Evolutionary conservation across 2,329 filamentous ascomycete genomes (phyloP).

Genomic region (Colletotrichum eleusines): DNA sequence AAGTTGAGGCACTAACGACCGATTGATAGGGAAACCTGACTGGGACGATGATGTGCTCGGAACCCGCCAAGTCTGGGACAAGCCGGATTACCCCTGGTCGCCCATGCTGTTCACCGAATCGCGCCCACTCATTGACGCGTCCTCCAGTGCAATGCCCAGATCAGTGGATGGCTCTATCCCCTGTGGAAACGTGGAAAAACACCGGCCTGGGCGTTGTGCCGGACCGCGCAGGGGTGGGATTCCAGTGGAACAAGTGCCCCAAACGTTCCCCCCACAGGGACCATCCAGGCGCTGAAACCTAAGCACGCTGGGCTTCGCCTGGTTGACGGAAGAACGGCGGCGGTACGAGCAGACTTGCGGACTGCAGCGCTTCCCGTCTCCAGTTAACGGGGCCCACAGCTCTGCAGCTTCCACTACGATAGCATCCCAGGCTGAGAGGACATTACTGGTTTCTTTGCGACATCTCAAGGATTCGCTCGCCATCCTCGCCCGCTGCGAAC

Average conservation of each 20-base stretch:
- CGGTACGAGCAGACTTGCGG: neutral
- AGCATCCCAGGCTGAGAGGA: neutral
- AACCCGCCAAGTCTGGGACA: conserved; percentile 36
- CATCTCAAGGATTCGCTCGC: neutral
- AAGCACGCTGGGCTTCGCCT: conserved; percentile 19
- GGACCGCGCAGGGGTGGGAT: conserved; percentile 22
- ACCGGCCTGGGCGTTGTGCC: conserved; percentile 34
- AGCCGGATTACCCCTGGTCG: conserved; percentile 35
- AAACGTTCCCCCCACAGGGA: neutral
- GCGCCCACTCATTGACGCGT: conserved; percentile 9
- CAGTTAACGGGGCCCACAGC: neutral
- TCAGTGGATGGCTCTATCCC: conserved; percentile 3
- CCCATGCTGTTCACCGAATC: neutral
- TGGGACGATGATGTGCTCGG: conserved; percentile 39
- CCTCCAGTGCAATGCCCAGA: conserved; percentile 14
- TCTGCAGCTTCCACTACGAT: conserved; percentile 5
- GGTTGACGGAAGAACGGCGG: conserved; percentile 19
- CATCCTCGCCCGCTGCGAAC: neutral
- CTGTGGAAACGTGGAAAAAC: conserved; percentile 10
- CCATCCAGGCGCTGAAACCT: conserved; percentile 22
- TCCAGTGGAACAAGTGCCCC: conserved; percentile 19
- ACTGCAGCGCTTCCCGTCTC: neutral
- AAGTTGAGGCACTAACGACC: conserved; percentile 16
- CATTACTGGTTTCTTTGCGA: conserved; percentile 5
- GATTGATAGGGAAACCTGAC: conserved; percentile 27